These are phyloP conservation scores for Cymbidium sinense DNA, from an alignment of 106 monocot species.

Conservation along the genomic window DNA sequence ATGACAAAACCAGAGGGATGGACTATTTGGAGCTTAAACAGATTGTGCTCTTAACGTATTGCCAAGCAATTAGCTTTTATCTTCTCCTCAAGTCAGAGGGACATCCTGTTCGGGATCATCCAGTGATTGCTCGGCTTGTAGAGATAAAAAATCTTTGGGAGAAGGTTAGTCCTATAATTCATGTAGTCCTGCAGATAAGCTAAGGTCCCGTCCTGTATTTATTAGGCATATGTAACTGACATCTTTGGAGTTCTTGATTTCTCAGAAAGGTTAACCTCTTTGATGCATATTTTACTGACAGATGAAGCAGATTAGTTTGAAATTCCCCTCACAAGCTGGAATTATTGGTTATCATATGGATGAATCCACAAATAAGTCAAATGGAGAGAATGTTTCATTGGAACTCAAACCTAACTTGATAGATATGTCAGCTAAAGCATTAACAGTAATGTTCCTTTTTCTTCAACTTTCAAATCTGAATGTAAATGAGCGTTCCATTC, in stretches of 20 bases:
- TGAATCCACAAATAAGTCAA: constrained; percentile 1
- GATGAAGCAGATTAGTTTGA: constrained; percentile 43
- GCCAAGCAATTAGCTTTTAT: constrained; percentile 77
- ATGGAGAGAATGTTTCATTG: constrained; percentile 13
- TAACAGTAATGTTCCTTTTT: constrained; percentile 3
- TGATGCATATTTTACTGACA: constrained; percentile 18
- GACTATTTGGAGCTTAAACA: constrained; percentile 49
- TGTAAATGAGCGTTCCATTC: not conserved
- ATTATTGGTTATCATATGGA: constrained; percentile 8
- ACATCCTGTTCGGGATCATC: constrained; percentile 75
- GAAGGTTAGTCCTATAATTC: constrained; percentile 39
- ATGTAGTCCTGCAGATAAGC: not conserved
- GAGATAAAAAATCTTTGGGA: constrained; percentile 77
- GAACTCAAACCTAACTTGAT: constrained; percentile 6
- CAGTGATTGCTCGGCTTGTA: constrained; percentile 70
- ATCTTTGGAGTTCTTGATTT: not conserved
- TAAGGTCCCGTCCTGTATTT: not conserved
- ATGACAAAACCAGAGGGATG: constrained; percentile 16
- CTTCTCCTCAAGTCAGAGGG: constrained; percentile 87
- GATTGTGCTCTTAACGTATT: constrained; percentile 46
- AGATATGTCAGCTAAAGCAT: constrained; percentile 12
- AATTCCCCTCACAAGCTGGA: constrained; percentile 21
- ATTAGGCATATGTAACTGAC: no score
- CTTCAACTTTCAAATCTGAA: not conserved
- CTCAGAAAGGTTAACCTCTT: not conserved